Percentiles rank a stretch among this genome's conserved stretches.
phyloP scores from a whole-genome alignment of 139 green algal species.

The Bryopsis sp. region DNA sequence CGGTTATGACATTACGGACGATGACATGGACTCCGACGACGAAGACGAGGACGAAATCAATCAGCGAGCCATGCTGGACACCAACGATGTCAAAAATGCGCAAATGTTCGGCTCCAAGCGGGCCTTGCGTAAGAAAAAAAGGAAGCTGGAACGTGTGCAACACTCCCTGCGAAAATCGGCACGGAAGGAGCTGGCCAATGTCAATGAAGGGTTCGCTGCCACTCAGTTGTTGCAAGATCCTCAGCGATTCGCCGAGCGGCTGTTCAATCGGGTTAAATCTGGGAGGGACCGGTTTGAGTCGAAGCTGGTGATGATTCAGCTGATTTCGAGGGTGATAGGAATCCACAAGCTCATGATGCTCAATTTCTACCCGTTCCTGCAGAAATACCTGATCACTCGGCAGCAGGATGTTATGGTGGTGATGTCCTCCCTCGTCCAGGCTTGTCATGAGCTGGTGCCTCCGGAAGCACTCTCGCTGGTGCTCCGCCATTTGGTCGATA shows the following conservation, averaged over 20 bases:
- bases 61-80: background rate
- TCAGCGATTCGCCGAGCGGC: conserved; percentile 85
- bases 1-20: conserved; percentile 57
- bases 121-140: conserved; percentile 90
- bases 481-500: conserved; percentile 86
- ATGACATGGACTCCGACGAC: conserved; percentile 32
- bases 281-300: conserved; percentile 72
- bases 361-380: conserved; percentile 93
- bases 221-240: conserved; percentile 93
- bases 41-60: conserved; percentile 44
- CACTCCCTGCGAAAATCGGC: conserved; percentile 58
- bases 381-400: conserved; percentile 75
- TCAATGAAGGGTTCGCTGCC: conserved; percentile 74
- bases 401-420: conserved; percentile 74
- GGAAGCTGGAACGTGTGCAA: conserved; percentile 85
- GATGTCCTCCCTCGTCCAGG: conserved; percentile 62
- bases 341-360: conserved; percentile 86
- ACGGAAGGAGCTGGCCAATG: conserved; percentile 26
- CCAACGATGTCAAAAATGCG: conserved; percentile 59
- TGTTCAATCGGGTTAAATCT: conserved; percentile 67
- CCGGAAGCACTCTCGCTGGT: conserved; percentile 80
- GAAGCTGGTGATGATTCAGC: conserved; percentile 55
- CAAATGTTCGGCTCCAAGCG: conserved; percentile 58
- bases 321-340: conserved; percentile 71
- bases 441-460: conserved; percentile 84